Evolutionary conservation across 352 stramenopile species (phyloP).

Genomic region (Pythium aristosporum): DNA sequence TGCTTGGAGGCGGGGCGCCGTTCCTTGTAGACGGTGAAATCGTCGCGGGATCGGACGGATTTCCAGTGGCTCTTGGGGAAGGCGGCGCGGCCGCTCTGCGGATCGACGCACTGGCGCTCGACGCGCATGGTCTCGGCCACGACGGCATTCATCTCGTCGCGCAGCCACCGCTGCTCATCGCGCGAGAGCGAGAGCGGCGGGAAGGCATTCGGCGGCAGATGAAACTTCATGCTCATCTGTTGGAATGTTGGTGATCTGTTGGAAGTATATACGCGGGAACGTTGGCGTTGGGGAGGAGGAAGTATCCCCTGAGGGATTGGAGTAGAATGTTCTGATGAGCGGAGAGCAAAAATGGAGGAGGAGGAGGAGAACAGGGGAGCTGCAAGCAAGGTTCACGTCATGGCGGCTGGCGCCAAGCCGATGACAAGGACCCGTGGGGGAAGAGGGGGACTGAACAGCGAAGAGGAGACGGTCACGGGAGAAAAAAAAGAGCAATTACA

Average conservation of each 20-base stretch:
- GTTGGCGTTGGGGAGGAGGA: not conserved
- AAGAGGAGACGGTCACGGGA: too few species aligned
- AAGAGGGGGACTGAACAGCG: too few species aligned
- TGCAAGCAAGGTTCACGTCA: not conserved
- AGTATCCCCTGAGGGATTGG: not conserved
- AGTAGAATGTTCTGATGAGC: not conserved
- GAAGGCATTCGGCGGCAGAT: slow-evolving; percentile 38
- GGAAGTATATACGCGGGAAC: not conserved
- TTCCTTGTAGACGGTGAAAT: slow-evolving; percentile 36
- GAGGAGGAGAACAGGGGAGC: not conserved
- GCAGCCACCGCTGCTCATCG: slow-evolving; percentile 30
- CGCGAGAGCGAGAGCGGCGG: slow-evolving; percentile 28
- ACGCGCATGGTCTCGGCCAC: slow-evolving; percentile 41
- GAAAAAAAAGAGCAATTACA: too few species aligned
- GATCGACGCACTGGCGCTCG: slow-evolving; percentile 37
- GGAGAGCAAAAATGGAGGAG: not conserved
- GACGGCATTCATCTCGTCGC: slow-evolving; percentile 37
- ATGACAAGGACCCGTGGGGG: too few species aligned
- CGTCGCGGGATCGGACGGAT: slow-evolving; percentile 29
- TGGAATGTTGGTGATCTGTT: not conserved
- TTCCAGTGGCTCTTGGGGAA: slow-evolving; percentile 39
- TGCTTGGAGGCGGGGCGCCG: not conserved
- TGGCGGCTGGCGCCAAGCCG: too few species aligned
- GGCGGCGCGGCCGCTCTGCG: slow-evolving; percentile 17
- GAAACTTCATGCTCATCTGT: slow-evolving; percentile 40